Evolutionary conservation across 2,329 filamentous ascomycete species (phyloP), one percentile per base, ranked within the genome.

Genomic region (Thielaviopsis ethacetica): DNA sequence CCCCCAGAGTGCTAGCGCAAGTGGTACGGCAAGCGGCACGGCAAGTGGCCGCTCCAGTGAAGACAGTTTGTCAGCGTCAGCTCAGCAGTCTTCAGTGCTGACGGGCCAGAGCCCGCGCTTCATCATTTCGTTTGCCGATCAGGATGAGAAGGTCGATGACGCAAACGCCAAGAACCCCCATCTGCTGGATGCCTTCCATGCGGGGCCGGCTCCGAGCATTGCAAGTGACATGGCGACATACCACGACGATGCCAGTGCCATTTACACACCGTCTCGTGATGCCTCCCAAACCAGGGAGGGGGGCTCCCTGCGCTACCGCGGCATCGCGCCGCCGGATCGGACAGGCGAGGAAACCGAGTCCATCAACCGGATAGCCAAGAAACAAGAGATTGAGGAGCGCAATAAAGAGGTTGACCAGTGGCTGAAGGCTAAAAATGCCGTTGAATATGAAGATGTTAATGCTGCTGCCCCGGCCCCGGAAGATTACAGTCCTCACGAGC

Each of bases 351-450:
- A 30, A 63, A 67, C 75, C 3, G 60, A 60, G 15, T 81, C 74
- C 63, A 68, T 75, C 58, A 81, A 81, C 60, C 73, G 82, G 56
- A 67, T 75, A 51, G 72, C 71, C 0, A 66, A 69, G 19, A 65
- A 68, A 30, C 72, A 75, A 5, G 67, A 73, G 58, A 65, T 70
- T 3, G 68, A 74, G 10, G 72, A 78, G 62, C 73, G 72, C 55
- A 81, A 80, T 53, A 66, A 70, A 15, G 70, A 73, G 44, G 77
- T 83, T n/a, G 71, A 67, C 26, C 68, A 71, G 24, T 83, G 80
- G 80, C 67, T 80, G 19, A 9, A 41, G n/a, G 19, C 19, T 7
- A n/a, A 50, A 26, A 19, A 49, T 6, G 17, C 2, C 3, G 9
- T 24, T 17, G 19, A 13, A 19, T 9, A 15, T 34, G 44, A 24